Base-by-base conservation (phyloP, 441 rosid species). In the Aleurites moluccanus region DNA sequence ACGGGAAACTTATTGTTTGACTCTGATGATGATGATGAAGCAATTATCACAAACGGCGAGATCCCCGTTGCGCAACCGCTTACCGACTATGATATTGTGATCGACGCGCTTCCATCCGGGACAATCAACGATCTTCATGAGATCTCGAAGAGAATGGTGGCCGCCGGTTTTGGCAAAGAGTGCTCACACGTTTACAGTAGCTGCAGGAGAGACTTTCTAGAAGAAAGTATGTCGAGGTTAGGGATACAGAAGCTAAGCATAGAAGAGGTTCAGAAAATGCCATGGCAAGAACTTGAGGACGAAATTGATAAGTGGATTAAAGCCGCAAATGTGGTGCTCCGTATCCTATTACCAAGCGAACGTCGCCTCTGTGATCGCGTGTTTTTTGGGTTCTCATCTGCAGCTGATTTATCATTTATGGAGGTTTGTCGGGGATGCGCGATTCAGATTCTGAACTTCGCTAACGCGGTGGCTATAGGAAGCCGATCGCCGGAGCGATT, bases 231-330 rank as follows among this genome's bases (percentile, higher is more conserved):
- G 81, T 86, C 90, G n/a, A 88, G 97, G 78, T 73, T 95, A n/a
- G 99, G 98, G 15, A 80, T 93, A 28, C 91, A 86, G 81, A 87
- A 84, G 85, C 80, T 89, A 80, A 91, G 97, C 84, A 88, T 84
- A 64, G 99, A 91, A 27, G 98, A 95, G 64, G 94, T 90, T 64
- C 97, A 90, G 42, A 89, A 86, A 74, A 86, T 90, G 90, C 82
- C 82, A 14, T 93, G 97, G 99, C 88, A 79, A 21, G 95, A 88
- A 15, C 84, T 93, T 4, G 97, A 93, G 63, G 98, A 90, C 60
- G 92, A 93, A 76, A 93, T 95, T 10, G 94, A 93, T 45, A 89
- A 92, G 45, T 93, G 98, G 97, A 92, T 87, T 47, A 93, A 95
- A 82, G 95, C 97, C 1, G 83, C 89, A 1, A 88, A 88, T 45